Conservation (phyloP, 495 filamentous ascomycete species). For the Aeminium ludgeri region DNA sequence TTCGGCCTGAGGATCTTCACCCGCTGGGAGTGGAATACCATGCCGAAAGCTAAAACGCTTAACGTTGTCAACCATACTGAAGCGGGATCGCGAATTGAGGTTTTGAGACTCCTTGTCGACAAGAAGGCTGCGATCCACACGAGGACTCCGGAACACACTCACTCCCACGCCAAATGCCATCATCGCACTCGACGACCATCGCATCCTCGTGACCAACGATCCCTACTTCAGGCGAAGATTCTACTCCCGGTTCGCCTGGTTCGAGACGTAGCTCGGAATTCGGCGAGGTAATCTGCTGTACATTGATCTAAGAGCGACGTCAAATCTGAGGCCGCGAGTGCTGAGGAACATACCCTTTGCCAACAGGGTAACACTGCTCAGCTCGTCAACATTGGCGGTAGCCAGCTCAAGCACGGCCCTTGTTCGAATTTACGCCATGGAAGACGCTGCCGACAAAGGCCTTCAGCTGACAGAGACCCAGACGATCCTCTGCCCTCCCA, state of each 20-base stretch:
- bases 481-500: slow-evolving; percentile 20
- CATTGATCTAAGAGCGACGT: slow-evolving; percentile 21
- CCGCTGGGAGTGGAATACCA: slow-evolving; percentile 31
- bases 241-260: slow-evolving; percentile 8
- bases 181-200: slow-evolving; percentile 6
- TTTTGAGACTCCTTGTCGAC: slow-evolving; percentile 12
- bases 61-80: slow-evolving; percentile 21
- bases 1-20: slow-evolving; percentile 24
- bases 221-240: slow-evolving; percentile 15
- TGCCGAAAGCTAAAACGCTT: slow-evolving; percentile 21
- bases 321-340: not conserved
- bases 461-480: slow-evolving; percentile 13
- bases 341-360: slow-evolving; percentile 21
- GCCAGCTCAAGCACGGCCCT: slow-evolving; percentile 20
- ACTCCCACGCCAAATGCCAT: slow-evolving; percentile 20
- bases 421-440: slow-evolving; percentile 25
- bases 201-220: slow-evolving; percentile 21
- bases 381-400: slow-evolving; percentile 26
- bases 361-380: slow-evolving; percentile 26
- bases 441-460: slow-evolving; percentile 1
- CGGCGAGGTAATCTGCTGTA: slow-evolving; percentile 26
- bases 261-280: slow-evolving; percentile 26
- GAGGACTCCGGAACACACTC: slow-evolving; percentile 10
- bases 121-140: slow-evolving; percentile 6
- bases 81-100: slow-evolving; percentile 15